These are phyloP conservation scores for Hemileia vastatrix DNA, from an alignment of 1,284 basidiomycete species.

Conservation along the genomic window DNA sequence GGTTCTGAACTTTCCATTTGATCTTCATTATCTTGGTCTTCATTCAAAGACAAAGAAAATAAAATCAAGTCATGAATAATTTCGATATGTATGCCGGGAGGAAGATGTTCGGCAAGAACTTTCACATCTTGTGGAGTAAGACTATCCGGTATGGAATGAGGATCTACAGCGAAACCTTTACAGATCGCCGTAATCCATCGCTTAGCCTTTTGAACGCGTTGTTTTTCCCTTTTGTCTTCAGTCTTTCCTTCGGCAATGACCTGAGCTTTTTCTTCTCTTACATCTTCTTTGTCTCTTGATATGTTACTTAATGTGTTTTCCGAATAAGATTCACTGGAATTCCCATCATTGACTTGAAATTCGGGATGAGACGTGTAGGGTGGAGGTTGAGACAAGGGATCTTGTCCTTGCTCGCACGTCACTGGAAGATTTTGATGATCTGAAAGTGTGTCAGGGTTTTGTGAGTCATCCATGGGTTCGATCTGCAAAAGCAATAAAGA, in stretches of 20 bases:
- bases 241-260: too few species aligned
- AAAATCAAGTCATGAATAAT: conserved; percentile 17
- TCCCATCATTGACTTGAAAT: background rate
- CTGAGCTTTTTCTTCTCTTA: background rate
- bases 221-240: background rate
- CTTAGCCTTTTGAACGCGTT: background rate
- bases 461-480: background rate
- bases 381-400: background rate
- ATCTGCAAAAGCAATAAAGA: background rate
- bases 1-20: background rate
- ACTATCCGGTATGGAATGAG: background rate
- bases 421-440: too few species aligned
- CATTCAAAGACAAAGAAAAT: conserved; percentile 11
- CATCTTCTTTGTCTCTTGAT: background rate
- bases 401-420: too few species aligned
- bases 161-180: conserved; percentile 3
- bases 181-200: conserved; percentile 1
- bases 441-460: background rate
- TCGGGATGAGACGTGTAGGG: background rate
- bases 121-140: background rate
- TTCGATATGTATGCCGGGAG: conserved; percentile 12
- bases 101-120: conserved; percentile 3
- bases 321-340: background rate
- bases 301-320: background rate
- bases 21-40: too few species aligned